Percentiles rank a stretch among this genome's conserved stretches.
Evolutionary conservation across 2,329 filamentous ascomycete genomes (phyloP).

Genomic region (Ophiobolus disseminans): DNA sequence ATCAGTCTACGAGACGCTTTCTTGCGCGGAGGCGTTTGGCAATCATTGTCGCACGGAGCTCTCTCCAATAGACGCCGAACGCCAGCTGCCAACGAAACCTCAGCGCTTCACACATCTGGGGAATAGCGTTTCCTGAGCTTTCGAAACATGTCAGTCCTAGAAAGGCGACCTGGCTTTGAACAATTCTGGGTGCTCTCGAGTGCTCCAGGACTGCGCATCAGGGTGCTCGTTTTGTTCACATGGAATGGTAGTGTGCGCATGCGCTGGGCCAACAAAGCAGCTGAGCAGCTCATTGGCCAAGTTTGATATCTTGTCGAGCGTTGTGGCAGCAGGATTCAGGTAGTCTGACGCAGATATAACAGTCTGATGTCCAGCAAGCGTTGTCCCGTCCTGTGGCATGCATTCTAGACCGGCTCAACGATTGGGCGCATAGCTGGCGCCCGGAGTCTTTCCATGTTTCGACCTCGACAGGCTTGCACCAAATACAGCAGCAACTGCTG

Average conservation of each 20-base stretch:
- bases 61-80: conserved; percentile 45
- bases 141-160: conserved; percentile 25
- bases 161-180: conserved; percentile 20
- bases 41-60: conserved; percentile 42
- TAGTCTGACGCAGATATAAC: conserved; percentile 23
- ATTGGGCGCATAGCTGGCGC: conserved; percentile 44
- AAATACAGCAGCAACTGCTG: conserved; percentile 23
- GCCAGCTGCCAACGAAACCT: conserved; percentile 39
- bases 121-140: conserved; percentile 12
- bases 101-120: conserved; percentile 39
- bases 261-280: conserved; percentile 33
- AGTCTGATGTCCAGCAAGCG: conserved; percentile 19
- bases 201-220: conserved; percentile 29
- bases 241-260: conserved; percentile 26
- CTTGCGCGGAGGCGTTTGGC: conserved; percentile 31
- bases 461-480: conserved; percentile 34
- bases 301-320: conserved; percentile 27
- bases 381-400: conserved; percentile 35
- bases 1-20: conserved; percentile 12
- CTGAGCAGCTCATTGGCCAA: conserved; percentile 37
- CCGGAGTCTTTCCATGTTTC: conserved; percentile 39
- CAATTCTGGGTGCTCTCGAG: conserved; percentile 10
- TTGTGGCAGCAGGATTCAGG: conserved; percentile 28
- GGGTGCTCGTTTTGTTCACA: conserved; percentile 36
- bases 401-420: conserved; percentile 28